Base-by-base conservation (phyloP, 148 eudicot genomes). In the Simmondsia chinensis region DNA sequence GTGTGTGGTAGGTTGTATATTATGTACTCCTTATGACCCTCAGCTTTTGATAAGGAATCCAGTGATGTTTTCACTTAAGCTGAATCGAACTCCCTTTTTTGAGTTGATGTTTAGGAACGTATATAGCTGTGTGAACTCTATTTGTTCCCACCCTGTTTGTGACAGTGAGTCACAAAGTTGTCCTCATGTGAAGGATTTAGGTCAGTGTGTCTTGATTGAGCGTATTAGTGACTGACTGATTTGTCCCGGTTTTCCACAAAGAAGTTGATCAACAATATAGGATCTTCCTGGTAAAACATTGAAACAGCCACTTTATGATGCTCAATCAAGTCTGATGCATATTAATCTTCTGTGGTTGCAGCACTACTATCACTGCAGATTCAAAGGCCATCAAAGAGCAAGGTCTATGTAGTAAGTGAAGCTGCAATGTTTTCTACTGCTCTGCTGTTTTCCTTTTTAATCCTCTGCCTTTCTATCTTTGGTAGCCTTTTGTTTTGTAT, bases 1-100 rank as follows among this genome's bases (percentile, higher is more conserved):
- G 54, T 49, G 48, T 39, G 33, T 18, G 74, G 87, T 79, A 71
- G 20, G 78, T 50, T 44, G n/a, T 7, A 36, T 21, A 16, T 9
- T 29, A 20, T 5, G 11, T 50, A 3, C 12, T 38, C 1, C 34
- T 47, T 27, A 4, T 11, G 25, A 39, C 39, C 4, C 19, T 38
- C 5, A 32, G 34, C 24, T 20, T 39, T 50, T 7, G 25, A 12
- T n/a, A 21, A 10, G 19, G 4, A 23, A 21, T 10, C 38, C 2
- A 12, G n/a, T 14, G 31, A 2, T 20, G 18, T 24, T 15, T 6
- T 16, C 17, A 19, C 20, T 22, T n/a, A n/a, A n/a, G n/a, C n/a
- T n/a, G n/a, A n/a, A n/a, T n/a, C n/a, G n/a, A n/a, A n/a, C n/a
- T n/a, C n/a, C n/a, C n/a, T n/a, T n/a, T n/a, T n/a, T n/a, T n/a